Percentiles rank a stretch among this genome's conserved stretches.
phyloP scores from a whole-genome alignment of 2,329 filamentous ascomycete genomes.

The Phaeoacremonium minimum region DNA sequence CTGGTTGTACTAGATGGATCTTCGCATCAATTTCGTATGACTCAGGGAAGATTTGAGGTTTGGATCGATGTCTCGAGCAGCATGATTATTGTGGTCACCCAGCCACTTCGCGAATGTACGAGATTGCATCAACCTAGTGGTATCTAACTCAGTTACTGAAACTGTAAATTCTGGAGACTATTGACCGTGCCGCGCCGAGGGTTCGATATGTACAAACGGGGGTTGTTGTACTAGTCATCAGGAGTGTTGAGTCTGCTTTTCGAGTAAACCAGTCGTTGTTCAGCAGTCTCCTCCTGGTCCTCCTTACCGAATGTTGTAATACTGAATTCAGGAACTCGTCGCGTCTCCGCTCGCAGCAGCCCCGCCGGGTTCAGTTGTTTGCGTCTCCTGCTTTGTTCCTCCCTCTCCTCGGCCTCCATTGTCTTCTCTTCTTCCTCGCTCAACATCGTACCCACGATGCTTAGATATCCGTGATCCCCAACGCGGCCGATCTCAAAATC shows the following conservation, averaged over 20 bases:
- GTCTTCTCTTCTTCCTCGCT: constrained; percentile 60
- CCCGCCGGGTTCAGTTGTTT: constrained; percentile 27
- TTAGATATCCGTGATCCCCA: constrained; percentile 73
- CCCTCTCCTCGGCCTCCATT: constrained; percentile 50
- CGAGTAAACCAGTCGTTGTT: background rate
- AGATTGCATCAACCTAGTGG: too few species aligned
- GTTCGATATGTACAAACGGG: too few species aligned
- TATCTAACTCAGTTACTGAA: too few species aligned
- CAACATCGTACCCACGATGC: constrained; percentile 85
- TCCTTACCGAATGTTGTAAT: constrained; percentile 39
- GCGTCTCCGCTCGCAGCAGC: constrained; percentile 21
- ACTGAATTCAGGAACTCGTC: constrained; percentile 46
- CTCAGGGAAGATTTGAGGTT: too few species aligned
- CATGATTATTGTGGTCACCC: too few species aligned
- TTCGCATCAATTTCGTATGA: too few species aligned
- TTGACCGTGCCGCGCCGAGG: too few species aligned
- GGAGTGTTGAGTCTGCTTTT: background rate
- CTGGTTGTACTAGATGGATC: too few species aligned
- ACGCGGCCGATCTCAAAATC: constrained; percentile 80
- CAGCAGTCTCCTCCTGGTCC: background rate
- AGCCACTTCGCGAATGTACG: too few species aligned
- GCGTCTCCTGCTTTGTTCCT: constrained; percentile 27
- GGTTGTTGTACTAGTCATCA: too few species aligned
- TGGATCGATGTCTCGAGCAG: too few species aligned
- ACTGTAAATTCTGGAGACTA: too few species aligned